These are phyloP conservation scores for Mortierella claussenii DNA, from an alignment of 192 early-diverging fungal genomes.

Conservation along the genomic window DNA sequence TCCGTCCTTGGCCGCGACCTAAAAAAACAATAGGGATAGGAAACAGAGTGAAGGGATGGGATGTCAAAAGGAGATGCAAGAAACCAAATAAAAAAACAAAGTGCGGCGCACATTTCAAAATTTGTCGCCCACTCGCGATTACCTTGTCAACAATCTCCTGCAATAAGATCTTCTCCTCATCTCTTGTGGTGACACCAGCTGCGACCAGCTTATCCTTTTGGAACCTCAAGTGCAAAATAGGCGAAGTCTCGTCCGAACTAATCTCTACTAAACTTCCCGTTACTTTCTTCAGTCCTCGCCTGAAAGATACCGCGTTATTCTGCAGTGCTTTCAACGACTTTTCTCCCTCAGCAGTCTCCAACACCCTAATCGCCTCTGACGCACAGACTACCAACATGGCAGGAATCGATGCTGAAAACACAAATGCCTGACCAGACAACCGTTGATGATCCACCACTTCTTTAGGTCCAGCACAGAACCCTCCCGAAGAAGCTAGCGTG, in stretches of 20 bases:
- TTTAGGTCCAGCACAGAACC: conserved; percentile 89
- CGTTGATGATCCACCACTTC: conserved; percentile 92
- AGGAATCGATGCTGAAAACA: conserved; percentile 94
- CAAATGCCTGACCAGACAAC: conserved; percentile 89
- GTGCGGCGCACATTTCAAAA: background rate
- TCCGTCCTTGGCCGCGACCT: conserved; percentile 75
- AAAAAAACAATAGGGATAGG: background rate
- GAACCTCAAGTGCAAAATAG: conserved; percentile 83
- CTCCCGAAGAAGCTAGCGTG: conserved; percentile 84
- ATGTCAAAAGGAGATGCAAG: conserved; percentile 15
- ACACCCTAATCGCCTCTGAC: conserved; percentile 82
- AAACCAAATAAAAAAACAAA: background rate
- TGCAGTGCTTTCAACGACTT: conserved; percentile 61
- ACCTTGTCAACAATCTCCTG: conserved; percentile 85
- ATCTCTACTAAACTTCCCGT: conserved; percentile 59
- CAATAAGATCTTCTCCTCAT: conserved; percentile 80
- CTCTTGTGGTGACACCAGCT: conserved; percentile 51
- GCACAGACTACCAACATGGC: conserved; percentile 91
- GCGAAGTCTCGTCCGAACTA: conserved; percentile 63
- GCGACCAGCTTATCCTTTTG: conserved; percentile 43
- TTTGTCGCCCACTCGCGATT: background rate
- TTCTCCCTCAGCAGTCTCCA: conserved; percentile 57
- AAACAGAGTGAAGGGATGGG: no score
- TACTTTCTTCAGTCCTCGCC: conserved; percentile 69
- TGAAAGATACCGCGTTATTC: conserved; percentile 72